Evolutionary conservation across 225 moss, liverwort and hornwort species (phyloP), one percentile per base, ranked within the genome.

Genomic region (Anthoceros angustus): DNA sequence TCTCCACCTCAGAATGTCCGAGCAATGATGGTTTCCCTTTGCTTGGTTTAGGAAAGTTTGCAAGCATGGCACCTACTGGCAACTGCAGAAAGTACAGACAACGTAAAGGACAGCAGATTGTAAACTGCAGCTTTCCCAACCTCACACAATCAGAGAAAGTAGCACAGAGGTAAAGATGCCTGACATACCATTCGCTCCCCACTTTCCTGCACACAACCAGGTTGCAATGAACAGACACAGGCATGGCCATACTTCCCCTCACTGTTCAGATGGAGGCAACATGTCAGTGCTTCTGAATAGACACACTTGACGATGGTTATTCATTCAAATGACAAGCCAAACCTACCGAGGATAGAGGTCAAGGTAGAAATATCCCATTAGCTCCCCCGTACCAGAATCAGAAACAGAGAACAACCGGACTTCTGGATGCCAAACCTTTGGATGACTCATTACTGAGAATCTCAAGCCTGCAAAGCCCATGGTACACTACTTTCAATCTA

Each of bases 1-100:
- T 98, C 69, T 81, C 85, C 63, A 98, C 92, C 81, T 98, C 95
- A 5, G 80, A 74, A 70, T 98, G 95, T 61, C 79, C 85, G 62
- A 98, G 68, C 68, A 98, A 64, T 62, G 95, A 98, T 18, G 91
- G 88, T 64, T 85, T 86, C 43, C 81, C 85, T 42, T 73, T 76
- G 62, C 86, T 83, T 65, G 91, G 87, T 66, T 80, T 98, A 62
- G 87, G 76, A 49, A 98, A 92, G 74, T 98, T 98, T 46, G 92
- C 92, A 61, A 98, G 68, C 86, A 98, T 87, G 32, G 91, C 95
- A 65, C 84, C 92, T 66, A 98, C 95, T 75, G 95, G 92, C 74
- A 98, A 80, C 88, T 92, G 93, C 63, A 64, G 16, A 41, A 24
- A 39, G 5, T 2, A 4, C 66, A 65, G 49, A 66, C 55, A 55